Conservation (phyloP, 345 rosid species). For the Hibiscus mutabilis region DNA sequence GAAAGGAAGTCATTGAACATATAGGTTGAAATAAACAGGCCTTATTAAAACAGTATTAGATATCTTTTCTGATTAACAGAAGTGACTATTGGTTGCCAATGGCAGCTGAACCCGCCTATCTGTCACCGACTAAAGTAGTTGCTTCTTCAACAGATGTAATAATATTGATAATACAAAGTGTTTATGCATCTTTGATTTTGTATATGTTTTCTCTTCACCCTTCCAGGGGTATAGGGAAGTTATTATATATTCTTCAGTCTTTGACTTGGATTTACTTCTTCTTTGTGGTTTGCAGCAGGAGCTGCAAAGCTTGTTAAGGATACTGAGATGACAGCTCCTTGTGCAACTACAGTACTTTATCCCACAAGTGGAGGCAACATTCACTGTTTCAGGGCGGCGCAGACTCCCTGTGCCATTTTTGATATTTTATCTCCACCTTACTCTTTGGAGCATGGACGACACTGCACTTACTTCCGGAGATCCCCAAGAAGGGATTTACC, state of each 20-base stretch:
- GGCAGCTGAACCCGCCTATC: neutral
- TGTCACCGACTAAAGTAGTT: neutral
- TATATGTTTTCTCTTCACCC: neutral
- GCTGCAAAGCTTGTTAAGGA: constrained; percentile 70
- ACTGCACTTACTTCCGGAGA: constrained; percentile 62
- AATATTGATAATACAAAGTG: neutral
- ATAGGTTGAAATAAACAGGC: neutral
- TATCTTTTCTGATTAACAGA: neutral
- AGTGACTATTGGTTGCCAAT: neutral
- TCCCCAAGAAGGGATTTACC: constrained; percentile 47
- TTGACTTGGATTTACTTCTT: constrained; percentile 3
- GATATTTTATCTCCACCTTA: constrained; percentile 74
- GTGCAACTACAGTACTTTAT: constrained; percentile 54
- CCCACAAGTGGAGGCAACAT: constrained; percentile 80
- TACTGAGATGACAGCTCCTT: constrained; percentile 61
- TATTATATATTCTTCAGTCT: neutral
- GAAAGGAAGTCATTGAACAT: neutral
- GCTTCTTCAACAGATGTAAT: neutral
- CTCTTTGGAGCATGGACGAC: constrained; percentile 48
- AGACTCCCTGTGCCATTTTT: constrained; percentile 65
- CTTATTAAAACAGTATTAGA: neutral
- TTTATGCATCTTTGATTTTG: neutral
- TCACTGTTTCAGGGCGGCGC: constrained; percentile 72
- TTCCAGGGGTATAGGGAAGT: neutral
- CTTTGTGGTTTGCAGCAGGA: constrained; percentile 49